Evolutionary conservation across 768 basidiomycete genomes (phyloP).

Genomic region (Rhizopogon vulgaris): DNA sequence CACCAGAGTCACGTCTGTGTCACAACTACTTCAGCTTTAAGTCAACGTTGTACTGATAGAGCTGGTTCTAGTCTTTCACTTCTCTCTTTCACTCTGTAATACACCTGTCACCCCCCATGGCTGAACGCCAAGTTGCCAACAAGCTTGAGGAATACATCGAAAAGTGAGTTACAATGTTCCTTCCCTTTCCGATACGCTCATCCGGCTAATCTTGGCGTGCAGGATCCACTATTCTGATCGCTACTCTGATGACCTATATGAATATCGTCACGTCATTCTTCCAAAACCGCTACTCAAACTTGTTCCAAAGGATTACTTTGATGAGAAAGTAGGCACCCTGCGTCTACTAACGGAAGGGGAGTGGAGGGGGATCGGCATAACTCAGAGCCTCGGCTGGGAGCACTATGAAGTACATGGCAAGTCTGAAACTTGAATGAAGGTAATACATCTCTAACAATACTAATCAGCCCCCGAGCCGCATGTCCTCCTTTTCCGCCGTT

Average conservation of each 20-base stretch:
- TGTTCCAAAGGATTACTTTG: slow-evolving; percentile 83
- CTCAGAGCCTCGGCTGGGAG: slow-evolving; percentile 94
- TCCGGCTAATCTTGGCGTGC: slow-evolving; percentile 6
- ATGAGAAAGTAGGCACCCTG: slow-evolving; percentile 70
- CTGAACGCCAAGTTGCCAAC: slow-evolving; percentile 35
- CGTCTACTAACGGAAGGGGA: slow-evolving; percentile 81
- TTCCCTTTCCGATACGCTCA: slow-evolving; percentile 12
- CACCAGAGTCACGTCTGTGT: slow-evolving; percentile 1
- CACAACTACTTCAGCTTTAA: neutral
- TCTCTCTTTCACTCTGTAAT: slow-evolving; percentile 9
- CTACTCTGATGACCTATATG: slow-evolving; percentile 87
- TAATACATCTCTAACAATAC: slow-evolving; percentile 9
- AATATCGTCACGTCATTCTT: slow-evolving; percentile 96
- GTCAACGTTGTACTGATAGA: slow-evolving; percentile 2
- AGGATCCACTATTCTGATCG: slow-evolving; percentile 91
- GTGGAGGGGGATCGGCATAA: slow-evolving; percentile 95
- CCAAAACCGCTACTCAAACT: slow-evolving; percentile 93
- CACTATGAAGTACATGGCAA: slow-evolving; percentile 96
- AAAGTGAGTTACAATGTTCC: slow-evolving; percentile 42
- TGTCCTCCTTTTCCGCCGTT: slow-evolving; percentile 86
- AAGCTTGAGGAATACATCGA: slow-evolving; percentile 74
- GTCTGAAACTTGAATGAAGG: slow-evolving; percentile 10
- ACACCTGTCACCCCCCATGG: slow-evolving; percentile 11
- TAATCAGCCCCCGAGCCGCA: slow-evolving; percentile 82
- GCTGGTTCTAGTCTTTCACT: neutral